These are phyloP conservation scores for Cystofilobasidium capitatum DNA, from an alignment of 768 basidiomycete species.

Conservation along the genomic window DNA sequence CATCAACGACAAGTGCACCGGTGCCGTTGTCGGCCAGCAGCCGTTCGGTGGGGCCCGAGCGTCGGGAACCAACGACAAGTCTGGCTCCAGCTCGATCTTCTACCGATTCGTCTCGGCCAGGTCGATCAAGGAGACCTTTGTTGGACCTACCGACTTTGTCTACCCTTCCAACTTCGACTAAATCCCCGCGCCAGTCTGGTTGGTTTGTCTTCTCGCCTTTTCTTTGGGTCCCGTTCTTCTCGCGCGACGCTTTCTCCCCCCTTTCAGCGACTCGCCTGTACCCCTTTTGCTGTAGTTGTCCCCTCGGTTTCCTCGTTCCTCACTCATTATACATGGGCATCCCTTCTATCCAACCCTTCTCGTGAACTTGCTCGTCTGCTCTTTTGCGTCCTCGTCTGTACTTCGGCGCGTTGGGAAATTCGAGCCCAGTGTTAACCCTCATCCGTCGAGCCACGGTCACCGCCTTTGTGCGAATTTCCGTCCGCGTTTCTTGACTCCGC, in stretches of 20 bases:
- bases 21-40: slow-evolving; percentile 94
- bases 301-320: too few relatives aligned
- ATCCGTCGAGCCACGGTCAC: too few relatives aligned
- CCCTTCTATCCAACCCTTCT: too few relatives aligned
- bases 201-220: neutral
- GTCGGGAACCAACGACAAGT: slow-evolving; percentile 97
- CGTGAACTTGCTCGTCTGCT: too few relatives aligned
- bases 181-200: neutral
- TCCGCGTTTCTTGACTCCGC: too few relatives aligned
- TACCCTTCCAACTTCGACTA: slow-evolving; percentile 82
- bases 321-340: too few relatives aligned
- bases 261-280: too few relatives aligned
- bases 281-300: neutral
- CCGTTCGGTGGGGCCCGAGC: slow-evolving; percentile 91
- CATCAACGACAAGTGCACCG: slow-evolving; percentile 64
- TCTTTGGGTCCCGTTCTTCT: neutral
- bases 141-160: slow-evolving; percentile 62
- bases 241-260: neutral
- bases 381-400: too few relatives aligned
- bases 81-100: slow-evolving; percentile 61
- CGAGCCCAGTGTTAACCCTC: too few relatives aligned
- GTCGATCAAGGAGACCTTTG: slow-evolving; percentile 96
- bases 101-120: slow-evolving; percentile 58
- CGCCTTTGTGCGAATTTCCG: too few relatives aligned
- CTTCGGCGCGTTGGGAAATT: too few relatives aligned